A percentile compares a stretch with the other conserved stretches of the same genome.
Evolutionary conservation across 192 early-diverging fungal species (phyloP).

Genomic region (Coemansia asiatica): DNA sequence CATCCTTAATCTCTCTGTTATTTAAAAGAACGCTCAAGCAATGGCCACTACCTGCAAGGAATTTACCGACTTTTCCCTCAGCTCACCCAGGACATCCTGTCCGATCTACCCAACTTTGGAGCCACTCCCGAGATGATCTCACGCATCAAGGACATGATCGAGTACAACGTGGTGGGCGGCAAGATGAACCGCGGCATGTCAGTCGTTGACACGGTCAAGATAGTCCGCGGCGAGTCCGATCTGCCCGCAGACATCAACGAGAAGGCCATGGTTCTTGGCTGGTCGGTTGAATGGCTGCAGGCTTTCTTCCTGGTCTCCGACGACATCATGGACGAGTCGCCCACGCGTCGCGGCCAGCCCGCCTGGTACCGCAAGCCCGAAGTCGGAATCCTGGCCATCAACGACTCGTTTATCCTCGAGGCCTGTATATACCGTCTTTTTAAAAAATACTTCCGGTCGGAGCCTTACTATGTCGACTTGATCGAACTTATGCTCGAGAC

Average conservation of each 20-base stretch:
- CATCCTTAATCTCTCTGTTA: not conserved
- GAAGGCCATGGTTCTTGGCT: conserved; percentile 88
- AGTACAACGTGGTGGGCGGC: conserved; percentile 67
- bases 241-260: conserved; percentile 79
- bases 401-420: conserved; percentile 94
- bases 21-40: not conserved
- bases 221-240: conserved; percentile 67
- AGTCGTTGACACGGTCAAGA: conserved; percentile 84
- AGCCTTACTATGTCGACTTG: conserved; percentile 86
- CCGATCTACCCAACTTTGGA: conserved; percentile 67
- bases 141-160: conserved; percentile 67
- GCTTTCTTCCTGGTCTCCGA: conserved; percentile 97
- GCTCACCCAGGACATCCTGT: conserved; percentile 72
- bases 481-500: conserved; percentile 94
- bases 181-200: conserved; percentile 99
- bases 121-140: conserved; percentile 66
- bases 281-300: conserved; percentile 97
- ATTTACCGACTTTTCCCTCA: conserved; percentile 77
- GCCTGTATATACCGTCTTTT: conserved; percentile 88
- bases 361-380: conserved; percentile 91
- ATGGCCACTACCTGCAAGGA: conserved; percentile 53
- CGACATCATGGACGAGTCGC: conserved; percentile 97
- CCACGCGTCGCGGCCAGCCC: conserved; percentile 94
- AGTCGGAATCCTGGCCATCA: conserved; percentile 91
- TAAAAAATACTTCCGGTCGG: conserved; percentile 88